A percentile compares a stretch with the other conserved stretches of the same genome.
These are phyloP conservation scores for Striga hermonthica DNA, from an alignment of 305 asterid genomes.

Conservation along the genomic window DNA sequence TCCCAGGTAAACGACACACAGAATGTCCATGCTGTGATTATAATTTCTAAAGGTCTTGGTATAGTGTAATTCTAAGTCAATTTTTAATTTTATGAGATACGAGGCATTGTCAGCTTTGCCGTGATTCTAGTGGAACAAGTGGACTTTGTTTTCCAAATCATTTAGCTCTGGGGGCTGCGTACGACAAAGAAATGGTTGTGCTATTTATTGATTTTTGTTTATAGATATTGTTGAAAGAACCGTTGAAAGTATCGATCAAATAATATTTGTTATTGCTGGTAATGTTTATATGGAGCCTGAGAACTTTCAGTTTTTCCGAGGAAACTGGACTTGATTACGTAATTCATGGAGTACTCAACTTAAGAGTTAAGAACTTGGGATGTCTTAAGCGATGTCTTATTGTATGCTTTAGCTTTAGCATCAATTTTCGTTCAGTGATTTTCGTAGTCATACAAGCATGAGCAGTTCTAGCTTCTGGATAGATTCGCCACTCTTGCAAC, in stretches of 20 bases:
- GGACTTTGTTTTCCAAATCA: background rate
- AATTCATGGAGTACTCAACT: background rate
- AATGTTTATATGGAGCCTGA: too few relatives aligned
- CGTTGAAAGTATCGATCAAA: background rate
- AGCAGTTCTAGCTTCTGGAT: conserved; percentile 33
- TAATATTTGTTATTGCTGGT: background rate
- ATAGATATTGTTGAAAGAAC: background rate
- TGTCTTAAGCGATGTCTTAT: too few relatives aligned
- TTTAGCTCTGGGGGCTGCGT: background rate
- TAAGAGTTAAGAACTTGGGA: too few relatives aligned
- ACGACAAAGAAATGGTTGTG: background rate
- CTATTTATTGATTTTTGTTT: background rate
- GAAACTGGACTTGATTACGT: too few relatives aligned
- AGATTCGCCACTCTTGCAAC: conserved; percentile 93
- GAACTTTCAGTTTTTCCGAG: too few relatives aligned
- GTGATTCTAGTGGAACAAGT: background rate
- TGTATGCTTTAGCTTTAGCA: conserved; percentile 1
- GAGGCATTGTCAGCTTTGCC: background rate
- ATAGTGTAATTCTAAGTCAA: background rate
- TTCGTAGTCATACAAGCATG: conserved; percentile 25
- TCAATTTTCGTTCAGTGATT: conserved; percentile 20
- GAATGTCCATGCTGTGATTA: background rate
- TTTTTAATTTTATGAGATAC: background rate
- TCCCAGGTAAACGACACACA: conserved; percentile 55
- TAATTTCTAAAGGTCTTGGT: background rate